phyloP scores from a whole-genome alignment of 805 yeast genomes.

The Saccharomycopsis amapae region DNA sequence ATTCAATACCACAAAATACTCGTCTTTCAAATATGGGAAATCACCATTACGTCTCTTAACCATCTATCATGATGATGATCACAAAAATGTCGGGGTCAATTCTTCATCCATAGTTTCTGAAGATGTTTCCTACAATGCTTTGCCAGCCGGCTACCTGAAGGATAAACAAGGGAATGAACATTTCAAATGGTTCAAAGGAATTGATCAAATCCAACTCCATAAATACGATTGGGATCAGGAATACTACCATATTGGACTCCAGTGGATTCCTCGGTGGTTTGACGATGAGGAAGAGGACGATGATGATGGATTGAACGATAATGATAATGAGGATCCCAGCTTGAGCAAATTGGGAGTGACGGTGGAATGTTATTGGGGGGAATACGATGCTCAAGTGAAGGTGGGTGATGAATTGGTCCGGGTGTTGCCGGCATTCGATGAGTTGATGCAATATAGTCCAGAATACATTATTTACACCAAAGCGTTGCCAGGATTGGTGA shows the following conservation, averaged over 20 bases:
- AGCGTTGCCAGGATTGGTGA: slow-evolving; percentile 59
- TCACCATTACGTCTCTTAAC: slow-evolving; percentile 64
- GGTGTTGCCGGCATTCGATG: slow-evolving; percentile 65
- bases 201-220: slow-evolving; percentile 56
- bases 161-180: slow-evolving; percentile 37
- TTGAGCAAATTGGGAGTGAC: slow-evolving; percentile 42
- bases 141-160: slow-evolving; percentile 24
- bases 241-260: slow-evolving; percentile 53
- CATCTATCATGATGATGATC: slow-evolving; percentile 34
- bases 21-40: slow-evolving; percentile 28
- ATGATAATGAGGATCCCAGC: slow-evolving; percentile 25
- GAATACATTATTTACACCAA: slow-evolving; percentile 59
- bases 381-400: slow-evolving; percentile 41
- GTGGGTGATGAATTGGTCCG: slow-evolving; percentile 34
- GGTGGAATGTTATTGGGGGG: slow-evolving; percentile 75
- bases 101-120: not conserved
- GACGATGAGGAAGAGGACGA: slow-evolving; percentile 31
- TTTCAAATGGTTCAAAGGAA: slow-evolving; percentile 53
- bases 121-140: not conserved
- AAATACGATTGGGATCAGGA: slow-evolving; percentile 53
- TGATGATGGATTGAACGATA: slow-evolving; percentile 34
- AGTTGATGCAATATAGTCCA: slow-evolving; percentile 63
- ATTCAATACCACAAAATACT: slow-evolving; percentile 46
- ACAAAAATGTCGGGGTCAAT: slow-evolving; percentile 11
- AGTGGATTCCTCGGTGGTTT: slow-evolving; percentile 66